These are phyloP conservation scores for Pseudovirgaria hyperparasitica DNA, from an alignment of 2,329 filamentous ascomycete species.

Conservation along the genomic window DNA sequence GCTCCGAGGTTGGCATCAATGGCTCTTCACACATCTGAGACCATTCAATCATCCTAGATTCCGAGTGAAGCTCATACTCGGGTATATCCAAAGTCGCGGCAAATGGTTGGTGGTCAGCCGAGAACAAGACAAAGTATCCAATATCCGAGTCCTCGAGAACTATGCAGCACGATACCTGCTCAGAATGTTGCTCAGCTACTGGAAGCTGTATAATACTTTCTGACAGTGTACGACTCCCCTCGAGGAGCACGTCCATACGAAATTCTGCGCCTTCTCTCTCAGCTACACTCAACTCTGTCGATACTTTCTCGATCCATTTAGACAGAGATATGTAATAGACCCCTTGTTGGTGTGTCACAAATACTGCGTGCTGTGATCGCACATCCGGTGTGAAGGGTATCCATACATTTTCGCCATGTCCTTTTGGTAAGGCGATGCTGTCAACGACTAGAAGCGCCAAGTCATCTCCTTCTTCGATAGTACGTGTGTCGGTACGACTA, in stretches of 20 bases:
- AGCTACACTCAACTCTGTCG: conserved; percentile 41
- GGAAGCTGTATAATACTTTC: conserved; percentile 34
- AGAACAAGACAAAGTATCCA: conserved; percentile 44
- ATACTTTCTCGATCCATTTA: conserved; percentile 43
- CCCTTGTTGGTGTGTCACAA: conserved; percentile 41
- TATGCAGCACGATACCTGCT: conserved; percentile 33
- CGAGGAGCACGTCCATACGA: conserved; percentile 42
- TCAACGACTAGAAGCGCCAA: conserved; percentile 27
- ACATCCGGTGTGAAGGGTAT: conserved; percentile 43
- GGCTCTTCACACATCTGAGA: conserved; percentile 12
- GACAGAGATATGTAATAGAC: conserved; percentile 43
- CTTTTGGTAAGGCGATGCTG: conserved; percentile 22
- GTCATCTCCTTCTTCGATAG: conserved; percentile 9
- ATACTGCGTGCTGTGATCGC: conserved; percentile 44
- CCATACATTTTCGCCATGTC: too few relatives aligned
- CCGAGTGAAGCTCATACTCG: conserved; percentile 11
- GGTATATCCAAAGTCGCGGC: conserved; percentile 41
- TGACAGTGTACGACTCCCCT: conserved; percentile 35
- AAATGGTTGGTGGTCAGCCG: conserved; percentile 33
- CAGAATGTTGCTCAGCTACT: conserved; percentile 13
- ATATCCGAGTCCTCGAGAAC: conserved; percentile 43
- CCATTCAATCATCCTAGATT: too few relatives aligned
- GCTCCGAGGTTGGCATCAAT: conserved; percentile 28
- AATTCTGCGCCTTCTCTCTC: conserved; percentile 41
- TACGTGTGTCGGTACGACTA: too few relatives aligned